phyloP scores from a whole-genome alignment of 306 rosid species.

The Prunus mongolica region DNA sequence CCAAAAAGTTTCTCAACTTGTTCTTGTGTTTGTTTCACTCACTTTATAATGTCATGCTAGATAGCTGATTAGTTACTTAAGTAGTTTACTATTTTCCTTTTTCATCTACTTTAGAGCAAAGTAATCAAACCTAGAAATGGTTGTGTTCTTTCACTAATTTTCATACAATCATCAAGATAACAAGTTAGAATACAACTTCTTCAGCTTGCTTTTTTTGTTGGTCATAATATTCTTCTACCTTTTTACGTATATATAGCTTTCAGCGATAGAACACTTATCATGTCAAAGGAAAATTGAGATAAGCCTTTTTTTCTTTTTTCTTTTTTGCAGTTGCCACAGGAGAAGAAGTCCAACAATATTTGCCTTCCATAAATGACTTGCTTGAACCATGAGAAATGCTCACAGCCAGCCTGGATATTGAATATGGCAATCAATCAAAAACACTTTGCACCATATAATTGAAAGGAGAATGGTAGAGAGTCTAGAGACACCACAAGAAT shows the following conservation, averaged over 20 bases:
- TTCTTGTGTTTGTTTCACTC: neutral
- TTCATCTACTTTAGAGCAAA: no score
- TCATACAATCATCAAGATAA: no score
- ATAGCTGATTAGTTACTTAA: neutral
- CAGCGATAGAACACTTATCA: no score
- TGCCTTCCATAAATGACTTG: neutral
- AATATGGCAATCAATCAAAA: neutral
- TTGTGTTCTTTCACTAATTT: no score
- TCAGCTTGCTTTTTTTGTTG: no score
- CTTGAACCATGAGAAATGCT: neutral
- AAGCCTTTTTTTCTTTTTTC: neutral
- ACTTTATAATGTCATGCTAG: neutral
- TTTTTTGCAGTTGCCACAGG: neutral
- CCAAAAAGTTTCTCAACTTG: no score
- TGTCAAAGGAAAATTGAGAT: neutral
- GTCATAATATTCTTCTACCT: no score
- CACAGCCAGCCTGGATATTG: neutral
- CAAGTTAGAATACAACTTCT: no score
- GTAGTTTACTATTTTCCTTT: no score
- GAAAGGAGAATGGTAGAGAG: no score
- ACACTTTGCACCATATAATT: neutral
- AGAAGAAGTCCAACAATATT: neutral
- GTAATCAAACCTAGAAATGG: no score
- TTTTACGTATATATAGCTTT: no score
- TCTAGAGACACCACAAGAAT: neutral